Evolutionary conservation across 257 asterid species (phyloP).

Genomic region (Asclepias syriaca): DNA sequence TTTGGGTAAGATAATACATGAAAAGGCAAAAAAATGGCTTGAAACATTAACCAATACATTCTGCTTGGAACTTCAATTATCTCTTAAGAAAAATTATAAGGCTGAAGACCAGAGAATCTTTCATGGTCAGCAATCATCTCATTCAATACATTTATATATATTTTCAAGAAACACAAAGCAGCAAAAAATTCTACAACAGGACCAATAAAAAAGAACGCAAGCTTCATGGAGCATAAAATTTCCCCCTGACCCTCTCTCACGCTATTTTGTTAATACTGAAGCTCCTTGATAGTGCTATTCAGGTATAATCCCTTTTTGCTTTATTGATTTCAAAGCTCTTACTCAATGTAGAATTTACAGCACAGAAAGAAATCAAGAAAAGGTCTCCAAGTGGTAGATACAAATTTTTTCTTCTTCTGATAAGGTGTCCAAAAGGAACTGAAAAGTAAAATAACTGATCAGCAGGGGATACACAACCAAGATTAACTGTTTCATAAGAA

Average conservation of each 20-base stretch:
- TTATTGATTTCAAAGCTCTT: background rate
- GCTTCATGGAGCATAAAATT: background rate
- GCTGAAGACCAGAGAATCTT: background rate
- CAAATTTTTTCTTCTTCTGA: background rate
- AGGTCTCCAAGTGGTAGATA: background rate
- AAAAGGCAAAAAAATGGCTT: background rate
- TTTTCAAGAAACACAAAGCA: too few relatives aligned
- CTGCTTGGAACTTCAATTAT: background rate
- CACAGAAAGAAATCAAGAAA: background rate
- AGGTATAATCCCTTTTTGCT: background rate
- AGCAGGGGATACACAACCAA: background rate
- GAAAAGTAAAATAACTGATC: background rate
- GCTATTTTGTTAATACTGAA: background rate
- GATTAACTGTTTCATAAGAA: background rate
- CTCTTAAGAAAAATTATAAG: background rate
- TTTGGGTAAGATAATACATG: background rate
- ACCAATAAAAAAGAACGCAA: background rate
- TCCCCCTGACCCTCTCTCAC: background rate
- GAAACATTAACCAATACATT: background rate
- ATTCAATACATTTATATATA: too few relatives aligned
- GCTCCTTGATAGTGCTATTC: background rate
- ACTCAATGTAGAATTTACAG: background rate
- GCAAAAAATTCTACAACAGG: too few relatives aligned
- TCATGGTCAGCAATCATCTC: background rate
- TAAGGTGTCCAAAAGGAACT: background rate